Evolutionary conservation across 208 protist species (phyloP).

Genomic region (Leishmania tarentolae): DNA sequence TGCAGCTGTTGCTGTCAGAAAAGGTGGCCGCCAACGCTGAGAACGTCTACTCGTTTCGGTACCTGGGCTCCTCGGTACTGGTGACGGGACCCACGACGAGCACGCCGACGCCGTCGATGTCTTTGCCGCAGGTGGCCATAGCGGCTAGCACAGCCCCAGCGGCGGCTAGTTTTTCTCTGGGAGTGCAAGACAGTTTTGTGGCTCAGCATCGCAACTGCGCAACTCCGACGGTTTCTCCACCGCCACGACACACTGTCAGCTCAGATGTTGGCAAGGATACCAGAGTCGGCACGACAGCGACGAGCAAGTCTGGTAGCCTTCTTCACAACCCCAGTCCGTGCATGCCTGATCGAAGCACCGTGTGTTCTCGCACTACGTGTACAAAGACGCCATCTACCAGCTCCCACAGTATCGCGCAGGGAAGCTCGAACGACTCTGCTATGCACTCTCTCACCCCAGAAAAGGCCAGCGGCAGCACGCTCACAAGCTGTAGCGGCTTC

Average conservation of each 20-base stretch:
- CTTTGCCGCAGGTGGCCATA: slow-evolving; percentile 24
- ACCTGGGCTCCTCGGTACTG: slow-evolving; percentile 59
- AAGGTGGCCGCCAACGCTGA: slow-evolving; percentile 65
- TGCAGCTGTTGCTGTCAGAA: slow-evolving; percentile 72
- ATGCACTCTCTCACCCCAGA: not conserved
- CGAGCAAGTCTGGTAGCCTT: slow-evolving; percentile 28
- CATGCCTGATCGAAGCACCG: slow-evolving; percentile 12
- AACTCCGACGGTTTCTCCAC: not conserved
- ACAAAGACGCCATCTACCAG: slow-evolving; percentile 3
- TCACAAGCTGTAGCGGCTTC: slow-evolving; percentile 5
- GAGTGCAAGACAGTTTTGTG: not conserved
- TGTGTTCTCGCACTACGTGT: not conserved
- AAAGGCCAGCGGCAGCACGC: not conserved
- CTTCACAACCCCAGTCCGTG: slow-evolving; percentile 17
- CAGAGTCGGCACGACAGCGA: not conserved
- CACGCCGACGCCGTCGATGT: slow-evolving; percentile 33
- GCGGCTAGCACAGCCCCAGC: slow-evolving; percentile 9
- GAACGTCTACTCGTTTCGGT: slow-evolving; percentile 89
- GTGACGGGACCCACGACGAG: slow-evolving; percentile 46
- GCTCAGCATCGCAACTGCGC: not conserved
- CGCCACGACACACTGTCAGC: not conserved
- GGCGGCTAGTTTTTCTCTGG: not conserved
- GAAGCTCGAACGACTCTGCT: slow-evolving; percentile 2
- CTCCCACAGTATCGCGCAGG: not conserved
- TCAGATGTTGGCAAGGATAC: not conserved